phyloP scores from a whole-genome alignment of 805 yeast species.

The Millerozyma miso region DNA sequence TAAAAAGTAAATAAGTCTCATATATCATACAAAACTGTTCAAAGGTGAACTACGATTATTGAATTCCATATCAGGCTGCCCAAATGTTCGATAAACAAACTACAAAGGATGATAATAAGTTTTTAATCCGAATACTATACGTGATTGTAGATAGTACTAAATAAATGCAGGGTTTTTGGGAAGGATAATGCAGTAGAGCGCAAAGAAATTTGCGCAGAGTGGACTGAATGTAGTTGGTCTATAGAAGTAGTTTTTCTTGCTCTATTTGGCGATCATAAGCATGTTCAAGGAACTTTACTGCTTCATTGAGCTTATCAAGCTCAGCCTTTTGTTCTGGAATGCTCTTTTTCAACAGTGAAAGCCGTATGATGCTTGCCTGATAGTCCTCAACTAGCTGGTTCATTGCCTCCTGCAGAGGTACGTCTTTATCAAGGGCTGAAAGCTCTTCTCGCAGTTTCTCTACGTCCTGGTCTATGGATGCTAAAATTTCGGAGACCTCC shows the following conservation, averaged over 20 bases:
- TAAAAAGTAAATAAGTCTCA: not conserved
- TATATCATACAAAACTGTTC: not conserved
- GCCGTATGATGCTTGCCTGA: constrained; percentile 21
- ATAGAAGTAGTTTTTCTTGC: not conserved
- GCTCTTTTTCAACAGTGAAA: constrained; percentile 29
- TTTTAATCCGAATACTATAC: no score
- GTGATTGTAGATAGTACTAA: no score
- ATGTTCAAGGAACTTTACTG: constrained; percentile 24
- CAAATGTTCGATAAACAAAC: not conserved
- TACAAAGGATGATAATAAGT: no score
- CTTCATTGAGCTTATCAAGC: constrained; percentile 30
- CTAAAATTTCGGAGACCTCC: constrained; percentile 23
- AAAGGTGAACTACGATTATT: not conserved
- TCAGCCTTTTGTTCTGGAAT: constrained; percentile 35
- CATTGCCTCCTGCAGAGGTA: constrained; percentile 8
- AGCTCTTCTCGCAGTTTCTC: constrained; percentile 1
- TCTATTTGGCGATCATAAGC: constrained; percentile 12
- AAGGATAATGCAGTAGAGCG: not conserved
- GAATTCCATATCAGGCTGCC: not conserved
- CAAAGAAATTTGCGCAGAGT: not conserved
- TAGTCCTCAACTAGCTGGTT: constrained; percentile 21
- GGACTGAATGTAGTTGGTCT: not conserved
- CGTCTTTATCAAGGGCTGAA: constrained; percentile 8
- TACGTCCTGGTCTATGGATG: constrained; percentile 12
- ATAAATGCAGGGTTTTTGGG: not conserved